Evolutionary conservation across 1,284 basidiomycete genomes (phyloP).

Genomic region (Inonotus hispidus): DNA sequence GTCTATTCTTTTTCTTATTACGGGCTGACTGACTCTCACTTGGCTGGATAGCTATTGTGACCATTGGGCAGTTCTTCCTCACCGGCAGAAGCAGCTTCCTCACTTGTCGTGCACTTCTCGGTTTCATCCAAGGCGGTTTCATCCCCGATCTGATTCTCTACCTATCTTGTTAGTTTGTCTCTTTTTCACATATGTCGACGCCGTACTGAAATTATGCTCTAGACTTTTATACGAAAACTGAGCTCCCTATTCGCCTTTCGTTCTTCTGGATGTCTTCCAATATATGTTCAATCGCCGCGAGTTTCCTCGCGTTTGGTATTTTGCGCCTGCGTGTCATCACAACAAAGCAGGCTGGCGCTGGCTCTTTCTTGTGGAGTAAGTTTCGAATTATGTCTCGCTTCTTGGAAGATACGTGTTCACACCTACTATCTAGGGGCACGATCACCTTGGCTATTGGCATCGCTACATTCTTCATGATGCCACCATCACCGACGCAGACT

Average conservation of each 20-base stretch:
- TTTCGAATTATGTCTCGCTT: slow-evolving; percentile 11
- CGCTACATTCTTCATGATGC: slow-evolving; percentile 63
- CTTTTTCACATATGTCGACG: neutral
- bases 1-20: neutral
- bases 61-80: slow-evolving; percentile 58
- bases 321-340: slow-evolving; percentile 49
- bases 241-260: slow-evolving; percentile 61
- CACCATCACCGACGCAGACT: slow-evolving; percentile 62
- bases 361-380: slow-evolving; percentile 53
- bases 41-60: slow-evolving; percentile 39
- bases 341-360: slow-evolving; percentile 58
- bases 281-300: slow-evolving; percentile 45
- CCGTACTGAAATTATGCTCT: neutral
- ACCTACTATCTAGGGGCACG: slow-evolving; percentile 31
- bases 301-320: slow-evolving; percentile 61
- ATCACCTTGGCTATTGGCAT: slow-evolving; percentile 54
- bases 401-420: neutral
- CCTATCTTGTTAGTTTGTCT: slow-evolving; percentile 45
- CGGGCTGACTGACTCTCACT: neutral
- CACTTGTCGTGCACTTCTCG: slow-evolving; percentile 28
- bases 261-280: slow-evolving; percentile 67
- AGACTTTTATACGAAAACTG: slow-evolving; percentile 65
- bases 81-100: slow-evolving; percentile 51
- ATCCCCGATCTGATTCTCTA: slow-evolving; percentile 64
- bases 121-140: slow-evolving; percentile 58